Conservation (phyloP, 495 filamentous ascomycete species). For the Xylaria intraflava region DNA sequence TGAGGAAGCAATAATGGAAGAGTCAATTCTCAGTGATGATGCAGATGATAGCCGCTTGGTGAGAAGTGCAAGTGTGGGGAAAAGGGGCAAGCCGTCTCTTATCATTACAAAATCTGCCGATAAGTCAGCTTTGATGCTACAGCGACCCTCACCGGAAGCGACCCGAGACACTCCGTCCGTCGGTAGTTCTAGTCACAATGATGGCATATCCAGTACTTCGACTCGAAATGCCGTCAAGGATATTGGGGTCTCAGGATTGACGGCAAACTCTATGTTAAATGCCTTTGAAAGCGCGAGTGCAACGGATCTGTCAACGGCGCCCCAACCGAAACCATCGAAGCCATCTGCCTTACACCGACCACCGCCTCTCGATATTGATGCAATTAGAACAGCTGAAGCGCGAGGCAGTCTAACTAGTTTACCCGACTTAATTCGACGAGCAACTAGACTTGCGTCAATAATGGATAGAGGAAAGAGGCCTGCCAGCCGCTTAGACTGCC, state of each 20-base stretch:
- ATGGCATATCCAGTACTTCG: slow-evolving; percentile 37
- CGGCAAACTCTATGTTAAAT: slow-evolving; percentile 36
- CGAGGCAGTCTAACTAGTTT: slow-evolving; percentile 86
- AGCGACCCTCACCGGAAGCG: slow-evolving; percentile 29
- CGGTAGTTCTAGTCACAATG: slow-evolving; percentile 39
- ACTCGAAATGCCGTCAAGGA: slow-evolving; percentile 21
- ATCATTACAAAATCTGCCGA: slow-evolving; percentile 46
- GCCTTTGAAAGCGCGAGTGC: slow-evolving; percentile 40
- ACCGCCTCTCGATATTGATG: slow-evolving; percentile 70
- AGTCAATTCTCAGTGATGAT: slow-evolving; percentile 45
- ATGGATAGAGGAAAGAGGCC: slow-evolving; percentile 78
- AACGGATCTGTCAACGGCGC: slow-evolving; percentile 28
- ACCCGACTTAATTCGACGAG: slow-evolving; percentile 81
- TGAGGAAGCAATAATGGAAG: slow-evolving; percentile 45
- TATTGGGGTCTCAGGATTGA: slow-evolving; percentile 22
- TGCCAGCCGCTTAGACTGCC: slow-evolving; percentile 58
- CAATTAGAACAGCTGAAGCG: slow-evolving; percentile 68
- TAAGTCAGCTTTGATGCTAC: slow-evolving; percentile 16
- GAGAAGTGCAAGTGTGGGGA: slow-evolving; percentile 70
- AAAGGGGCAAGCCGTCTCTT: slow-evolving; percentile 64
- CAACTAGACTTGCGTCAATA: slow-evolving; percentile 79
- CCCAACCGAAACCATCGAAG: slow-evolving; percentile 36
- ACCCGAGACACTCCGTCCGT: slow-evolving; percentile 30
- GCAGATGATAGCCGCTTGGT: slow-evolving; percentile 60
- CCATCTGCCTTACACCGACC: slow-evolving; percentile 56